Base-by-base conservation (phyloP, 345 rosid genomes). In the Hibiscus trionum region DNA sequence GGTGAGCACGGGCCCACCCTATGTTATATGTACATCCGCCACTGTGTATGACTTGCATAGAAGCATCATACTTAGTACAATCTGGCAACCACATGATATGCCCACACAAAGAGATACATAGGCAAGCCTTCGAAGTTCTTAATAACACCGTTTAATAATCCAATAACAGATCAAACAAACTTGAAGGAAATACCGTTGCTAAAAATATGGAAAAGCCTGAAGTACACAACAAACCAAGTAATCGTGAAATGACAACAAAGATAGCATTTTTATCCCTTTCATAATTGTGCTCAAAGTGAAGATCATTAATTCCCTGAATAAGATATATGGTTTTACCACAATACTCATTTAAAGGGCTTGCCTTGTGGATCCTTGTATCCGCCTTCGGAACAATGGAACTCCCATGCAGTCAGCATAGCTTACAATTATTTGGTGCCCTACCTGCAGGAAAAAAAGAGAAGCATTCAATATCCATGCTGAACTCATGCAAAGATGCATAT, bases 401-500 rank as follows among this genome's bases (percentile, higher is more conserved):
- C 93, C 91, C 90, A 91, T 93, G 73, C 98, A 96, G 76, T 91
- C 88, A 1, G 96, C 97, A 62, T 91, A 96, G 49, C 95, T 78
- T 69, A 81, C 94, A 75, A 96, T 72, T 75, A 95, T 90, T 76
- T 93, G 97, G 77, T 95, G 99, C 50, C 98, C 99, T 35, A 95
- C 98, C 96, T 95, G 77, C 27, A 47, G 64, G 8, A 57, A 1
- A 21, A 65, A 71, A 19, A 64, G 61, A 73, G 75, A 35, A 44
- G 47, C 5, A 49, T 14, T 69, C 61, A 68, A 62, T 49, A 26
- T 50, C 7, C 31, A 27, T 8, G 11, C 11, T 11, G 5, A 61
- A 6, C 9, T 63, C 50, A 31, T 17, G 47, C 12, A 71, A 59
- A n/a, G 6, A 24, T 27, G 24, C 56, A 71, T 39, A 9, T 24